Base-by-base conservation (phyloP, 2,329 filamentous ascomycete species). In the Trichoderma oligosporum region DNA sequence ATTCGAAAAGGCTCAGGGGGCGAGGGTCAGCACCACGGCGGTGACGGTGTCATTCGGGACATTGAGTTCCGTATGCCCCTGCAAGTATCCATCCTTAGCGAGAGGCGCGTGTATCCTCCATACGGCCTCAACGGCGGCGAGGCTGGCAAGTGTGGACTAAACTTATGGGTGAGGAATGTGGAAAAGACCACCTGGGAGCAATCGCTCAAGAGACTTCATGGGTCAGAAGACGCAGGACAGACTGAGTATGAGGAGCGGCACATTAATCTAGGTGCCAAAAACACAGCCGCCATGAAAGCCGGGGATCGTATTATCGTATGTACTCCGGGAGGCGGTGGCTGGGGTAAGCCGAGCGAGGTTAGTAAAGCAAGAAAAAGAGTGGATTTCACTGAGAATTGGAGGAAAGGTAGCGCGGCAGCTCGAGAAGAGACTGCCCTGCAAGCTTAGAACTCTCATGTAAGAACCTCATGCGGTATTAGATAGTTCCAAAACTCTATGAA, bases 141-240 rank as follows among this genome's bases (percentile, higher is more conserved):
- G 57, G 87, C 93, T 60, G 93, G 85, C 0, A 74, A 83, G 64
- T 87, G 88, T 49, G 93, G 93, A 0, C 74, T 92, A 60, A 97
- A 97, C 64, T 76, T 95, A 44, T 97, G 93, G 93, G 85, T 95
- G 29, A 78, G 89, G 7, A 86, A 82, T 60, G 86, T 93, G 53
- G 76, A 78, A 63, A 84, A 83, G 70, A 74, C 74, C 1, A 77
- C 77, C 64, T 78, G 77, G 68, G 77, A 78, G 70, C 70, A 72
- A 58, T 74, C 74, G 16, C 67, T 75, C 53, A 72, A 70, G 62
- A 64, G 70, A 57, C 66, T 79, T 35, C 71, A 74, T 33, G 67
- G 66, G 25, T 66, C 64, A 4, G 65, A 56, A n/a, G 57, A 57
- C 7, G 64, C 67, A 0, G 69, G 66, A 0, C 71, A 73, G 9